Evolutionary conservation across 108 stramenopile genomes (phyloP), one percentile per base, ranked within the genome.

Genomic region (Epithemia pelagica): DNA sequence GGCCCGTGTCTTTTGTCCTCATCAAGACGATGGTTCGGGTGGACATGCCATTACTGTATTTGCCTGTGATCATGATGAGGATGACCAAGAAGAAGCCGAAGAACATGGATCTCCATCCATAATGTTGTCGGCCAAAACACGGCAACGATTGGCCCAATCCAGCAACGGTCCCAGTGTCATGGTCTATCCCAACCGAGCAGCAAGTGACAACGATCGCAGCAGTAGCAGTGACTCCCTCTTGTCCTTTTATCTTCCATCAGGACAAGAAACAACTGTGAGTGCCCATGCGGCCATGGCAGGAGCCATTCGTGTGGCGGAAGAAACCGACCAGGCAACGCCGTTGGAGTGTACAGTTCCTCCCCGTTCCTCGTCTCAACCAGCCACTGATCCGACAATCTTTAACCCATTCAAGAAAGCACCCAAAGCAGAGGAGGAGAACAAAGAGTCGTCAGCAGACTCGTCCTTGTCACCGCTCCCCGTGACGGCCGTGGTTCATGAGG

Each of bases 41-140:
- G 87, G 86, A 25, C 85, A 88, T 68, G 84, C 87, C 27, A 84
- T 88, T 15, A 84, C 83, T 5, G 67, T 88, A n/a, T 88, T 88
- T 72, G 33, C 68, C 23, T 59, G 75, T 52, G 19, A 57, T 28
- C 30, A 52, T 28, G 30, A 51, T 7, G 29, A 25, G 3, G 21
- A 28, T 31, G 28, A 71, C 18, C 64, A 5, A 15, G 37, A 46
- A 10, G 37, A 46, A 10, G 15, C 10, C 15, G 37, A 46, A 5
- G 15, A 46, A 10, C 37, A 46, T 10, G 15, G 15, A 5, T 5
- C 10, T 10, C 10, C 10, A 5, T 10, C 10, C 15, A 46, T 5
- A 46, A 5, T 15, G 15, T 46, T 81, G 52, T 61, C 81, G 10
- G 26, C 73, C 25, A 56, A 57, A 15, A 61, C 63, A 2, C 74